These are phyloP conservation scores for Lentinula raphanica DNA, from an alignment of 768 basidiomycete species.

Conservation along the genomic window DNA sequence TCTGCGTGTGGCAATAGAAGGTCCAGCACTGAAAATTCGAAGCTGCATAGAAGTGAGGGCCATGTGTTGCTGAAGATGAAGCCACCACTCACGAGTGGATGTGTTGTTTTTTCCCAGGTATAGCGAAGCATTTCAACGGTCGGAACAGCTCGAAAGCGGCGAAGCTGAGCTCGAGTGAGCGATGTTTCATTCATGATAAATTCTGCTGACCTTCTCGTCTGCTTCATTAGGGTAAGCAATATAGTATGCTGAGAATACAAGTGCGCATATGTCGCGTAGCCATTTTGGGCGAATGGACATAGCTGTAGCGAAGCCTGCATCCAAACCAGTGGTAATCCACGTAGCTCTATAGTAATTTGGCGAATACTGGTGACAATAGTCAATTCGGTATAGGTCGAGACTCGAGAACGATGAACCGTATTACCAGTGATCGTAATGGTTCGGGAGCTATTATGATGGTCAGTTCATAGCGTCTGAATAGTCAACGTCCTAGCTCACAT, in stretches of 20 bases:
- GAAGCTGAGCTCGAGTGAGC: slow-evolving; percentile 56
- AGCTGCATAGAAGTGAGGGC: slow-evolving; percentile 39
- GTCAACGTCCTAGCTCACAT: slow-evolving; percentile 40
- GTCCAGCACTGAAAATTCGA: slow-evolving; percentile 57
- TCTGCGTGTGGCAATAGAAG: slow-evolving; percentile 57
- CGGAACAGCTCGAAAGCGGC: slow-evolving; percentile 86
- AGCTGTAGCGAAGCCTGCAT: slow-evolving; percentile 95
- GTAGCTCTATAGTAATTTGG: slow-evolving; percentile 93
- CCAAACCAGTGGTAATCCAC: slow-evolving; percentile 91
- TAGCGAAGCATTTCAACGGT: slow-evolving; percentile 94
- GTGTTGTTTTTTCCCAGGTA: slow-evolving; percentile 96
- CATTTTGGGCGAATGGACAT: slow-evolving; percentile 90
- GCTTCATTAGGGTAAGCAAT: slow-evolving; percentile 82
- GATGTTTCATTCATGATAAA: no score
- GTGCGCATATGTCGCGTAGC: slow-evolving; percentile 81
- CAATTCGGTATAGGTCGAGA: not conserved
- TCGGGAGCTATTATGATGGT: slow-evolving; percentile 65
- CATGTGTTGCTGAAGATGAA: slow-evolving; percentile 3
- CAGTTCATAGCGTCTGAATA: not conserved
- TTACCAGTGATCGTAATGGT: slow-evolving; percentile 42
- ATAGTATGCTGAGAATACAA: slow-evolving; percentile 87
- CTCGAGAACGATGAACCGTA: not conserved
- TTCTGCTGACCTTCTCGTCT: slow-evolving; percentile 90
- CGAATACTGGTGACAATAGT: slow-evolving; percentile 56
- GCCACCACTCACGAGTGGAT: slow-evolving; percentile 73